Percentiles rank a stretch among this genome's conserved stretches.
Conservation (phyloP, 2,329 filamentous ascomycete genomes). For the Penicillium sp. region DNA sequence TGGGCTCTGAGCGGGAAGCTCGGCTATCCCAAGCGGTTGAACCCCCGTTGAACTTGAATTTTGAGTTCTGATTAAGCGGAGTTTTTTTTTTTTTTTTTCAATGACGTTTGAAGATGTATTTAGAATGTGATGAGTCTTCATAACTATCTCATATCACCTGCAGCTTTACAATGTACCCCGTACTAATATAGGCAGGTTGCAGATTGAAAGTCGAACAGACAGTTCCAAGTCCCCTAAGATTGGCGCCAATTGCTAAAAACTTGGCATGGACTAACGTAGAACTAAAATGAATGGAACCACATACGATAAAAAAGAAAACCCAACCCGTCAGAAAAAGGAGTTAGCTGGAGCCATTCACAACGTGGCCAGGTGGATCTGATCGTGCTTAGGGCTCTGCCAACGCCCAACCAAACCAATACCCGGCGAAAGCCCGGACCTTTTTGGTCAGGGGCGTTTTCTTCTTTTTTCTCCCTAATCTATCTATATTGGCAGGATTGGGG, state of each 20-base stretch:
- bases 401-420: conserved; percentile 13
- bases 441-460: not conserved
- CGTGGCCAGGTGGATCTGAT: conserved; percentile 31
- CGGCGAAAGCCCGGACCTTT: conserved; percentile 7
- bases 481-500: not conserved
- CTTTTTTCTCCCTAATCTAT: not conserved
- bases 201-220: not conserved
- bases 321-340: conserved; percentile 15
- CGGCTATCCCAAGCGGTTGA: conserved; percentile 24
- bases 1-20: conserved; percentile 21
- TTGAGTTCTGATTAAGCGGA: conserved; percentile 1
- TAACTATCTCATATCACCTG: not conserved
- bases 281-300: conserved; percentile 2
- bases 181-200: not conserved
- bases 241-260: conserved; percentile 12
- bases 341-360: conserved; percentile 25
- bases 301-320: not conserved
- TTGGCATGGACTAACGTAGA: conserved; percentile 9
- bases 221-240: not conserved
- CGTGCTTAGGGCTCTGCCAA: conserved; percentile 27
- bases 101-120: conserved; percentile 7
- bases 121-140: not conserved
- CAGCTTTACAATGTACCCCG: not conserved
- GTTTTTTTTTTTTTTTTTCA: not conserved
- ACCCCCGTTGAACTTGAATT: conserved; percentile 17